Conservation (phyloP, 331 rosid species). For the Telfairia occidentalis region DNA sequence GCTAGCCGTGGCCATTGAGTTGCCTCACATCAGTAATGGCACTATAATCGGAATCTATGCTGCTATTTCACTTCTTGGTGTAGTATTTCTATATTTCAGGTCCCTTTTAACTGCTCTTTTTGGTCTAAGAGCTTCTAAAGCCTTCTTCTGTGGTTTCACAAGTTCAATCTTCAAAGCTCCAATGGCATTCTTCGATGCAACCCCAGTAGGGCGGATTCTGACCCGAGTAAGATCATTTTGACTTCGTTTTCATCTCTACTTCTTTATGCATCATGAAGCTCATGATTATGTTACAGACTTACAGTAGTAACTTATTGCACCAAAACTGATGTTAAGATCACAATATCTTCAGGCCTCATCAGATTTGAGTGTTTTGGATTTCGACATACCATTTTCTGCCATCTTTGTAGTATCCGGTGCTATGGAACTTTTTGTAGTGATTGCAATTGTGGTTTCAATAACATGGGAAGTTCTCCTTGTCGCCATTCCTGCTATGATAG, state of each 20-base stretch:
- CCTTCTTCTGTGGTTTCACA: slow-evolving; percentile 50
- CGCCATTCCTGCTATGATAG: slow-evolving; percentile 41
- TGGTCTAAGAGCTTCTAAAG: slow-evolving; percentile 60
- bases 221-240: slow-evolving; percentile 42
- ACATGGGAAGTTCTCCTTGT: slow-evolving; percentile 80
- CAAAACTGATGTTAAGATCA: neutral
- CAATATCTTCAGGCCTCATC: slow-evolving; percentile 55
- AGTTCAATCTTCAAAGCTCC: slow-evolving; percentile 71
- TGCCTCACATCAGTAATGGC: slow-evolving; percentile 33
- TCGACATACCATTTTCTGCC: slow-evolving; percentile 53
- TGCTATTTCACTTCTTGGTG: slow-evolving; percentile 35
- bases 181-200: slow-evolving; percentile 70
- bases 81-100: slow-evolving; percentile 28
- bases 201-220: slow-evolving; percentile 72
- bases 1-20: slow-evolving; percentile 59
- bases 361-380: slow-evolving; percentile 65
- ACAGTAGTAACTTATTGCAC: neutral
- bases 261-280: neutral
- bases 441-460: slow-evolving; percentile 47
- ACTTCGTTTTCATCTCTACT: neutral
- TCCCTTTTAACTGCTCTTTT: slow-evolving; percentile 28
- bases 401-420: slow-evolving; percentile 21
- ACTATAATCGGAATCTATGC: slow-evolving; percentile 42
- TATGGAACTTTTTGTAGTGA: slow-evolving; percentile 24
- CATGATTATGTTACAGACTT: neutral